phyloP scores from a whole-genome alignment of 352 stramenopile species.

The Pythium folliculosum region DNA sequence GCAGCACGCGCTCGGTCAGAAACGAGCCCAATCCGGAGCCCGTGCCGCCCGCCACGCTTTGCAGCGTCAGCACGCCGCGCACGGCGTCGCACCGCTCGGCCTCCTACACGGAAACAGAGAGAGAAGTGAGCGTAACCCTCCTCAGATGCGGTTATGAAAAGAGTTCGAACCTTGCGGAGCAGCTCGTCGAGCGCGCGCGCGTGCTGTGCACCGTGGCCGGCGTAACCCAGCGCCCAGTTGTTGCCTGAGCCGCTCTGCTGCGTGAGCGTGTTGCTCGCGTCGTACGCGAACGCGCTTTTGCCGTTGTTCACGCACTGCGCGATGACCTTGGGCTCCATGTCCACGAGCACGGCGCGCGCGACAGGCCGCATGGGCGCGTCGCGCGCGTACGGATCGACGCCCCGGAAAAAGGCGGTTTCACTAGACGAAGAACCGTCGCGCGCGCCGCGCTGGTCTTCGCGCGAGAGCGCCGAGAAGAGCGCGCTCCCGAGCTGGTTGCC shows the following conservation, averaged over 20 bases:
- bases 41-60: slow-evolving; percentile 87
- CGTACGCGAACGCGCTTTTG: slow-evolving; percentile 34
- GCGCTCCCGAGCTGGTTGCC: slow-evolving; percentile 71
- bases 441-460: slow-evolving; percentile 25
- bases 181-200: slow-evolving; percentile 52
- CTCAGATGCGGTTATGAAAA: too few relatives aligned
- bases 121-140: too few relatives aligned
- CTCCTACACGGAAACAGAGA: slow-evolving; percentile 37
- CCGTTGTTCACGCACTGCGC: slow-evolving; percentile 42
- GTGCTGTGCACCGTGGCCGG: slow-evolving; percentile 43
- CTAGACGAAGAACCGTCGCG: background rate
- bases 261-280: slow-evolving; percentile 45
- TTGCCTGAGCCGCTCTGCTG: slow-evolving; percentile 74
- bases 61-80: slow-evolving; percentile 69
- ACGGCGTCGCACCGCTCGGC: slow-evolving; percentile 71
- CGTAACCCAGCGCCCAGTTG: slow-evolving; percentile 81
- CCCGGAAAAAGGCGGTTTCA: slow-evolving; percentile 41
- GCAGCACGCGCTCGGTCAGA: slow-evolving; percentile 64
- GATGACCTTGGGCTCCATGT: slow-evolving; percentile 85
- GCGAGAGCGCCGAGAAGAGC: slow-evolving; percentile 64
- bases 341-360: slow-evolving; percentile 73
- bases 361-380: slow-evolving; percentile 2
- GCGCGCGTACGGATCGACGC: background rate
- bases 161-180: too few relatives aligned
- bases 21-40: slow-evolving; percentile 87